Conservation (phyloP, 768 basidiomycete species). For the Krasilnikovozyma curviuscula region DNA sequence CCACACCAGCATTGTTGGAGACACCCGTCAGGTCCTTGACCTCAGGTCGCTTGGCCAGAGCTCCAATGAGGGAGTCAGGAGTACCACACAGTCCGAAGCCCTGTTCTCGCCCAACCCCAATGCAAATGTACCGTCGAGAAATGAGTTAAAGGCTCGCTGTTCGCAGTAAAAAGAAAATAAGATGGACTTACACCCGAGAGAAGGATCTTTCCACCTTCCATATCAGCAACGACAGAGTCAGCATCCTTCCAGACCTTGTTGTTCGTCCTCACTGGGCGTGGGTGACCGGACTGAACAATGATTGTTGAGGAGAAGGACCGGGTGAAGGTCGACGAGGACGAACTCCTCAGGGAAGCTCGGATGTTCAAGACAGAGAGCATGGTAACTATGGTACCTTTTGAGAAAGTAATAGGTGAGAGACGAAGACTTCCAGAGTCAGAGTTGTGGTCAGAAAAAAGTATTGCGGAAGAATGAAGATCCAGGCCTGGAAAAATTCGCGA, state of each 20-base stretch:
- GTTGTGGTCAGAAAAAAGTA: too few relatives aligned
- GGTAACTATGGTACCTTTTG: too few relatives aligned
- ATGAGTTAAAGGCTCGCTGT: background rate
- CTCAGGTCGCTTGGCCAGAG: conserved; percentile 52
- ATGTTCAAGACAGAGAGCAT: too few relatives aligned
- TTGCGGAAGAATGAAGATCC: too few relatives aligned
- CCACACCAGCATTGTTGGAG: conserved; percentile 59
- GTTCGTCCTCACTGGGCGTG: too few relatives aligned
- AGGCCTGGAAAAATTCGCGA: too few relatives aligned
- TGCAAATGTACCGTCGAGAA: background rate
- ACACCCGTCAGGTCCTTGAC: conserved; percentile 60
- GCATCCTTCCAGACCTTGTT: conserved; percentile 54
- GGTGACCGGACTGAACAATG: too few relatives aligned
- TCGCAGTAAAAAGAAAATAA: background rate
- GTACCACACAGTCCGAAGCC: conserved; percentile 82
- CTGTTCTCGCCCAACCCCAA: conserved; percentile 19
- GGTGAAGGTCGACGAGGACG: too few relatives aligned
- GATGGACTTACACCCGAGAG: conserved; percentile 53
- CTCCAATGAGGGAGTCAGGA: conserved; percentile 73
- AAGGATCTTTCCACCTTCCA: conserved; percentile 59
- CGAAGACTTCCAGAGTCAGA: too few relatives aligned
- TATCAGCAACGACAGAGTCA: conserved; percentile 63
- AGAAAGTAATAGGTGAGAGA: too few relatives aligned
- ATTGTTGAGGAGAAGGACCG: too few relatives aligned
- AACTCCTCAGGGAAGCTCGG: too few relatives aligned